These are phyloP conservation scores for Lichtheimia corymbifera DNA, from an alignment of 371 early-diverging fungal species.

Conservation along the genomic window DNA sequence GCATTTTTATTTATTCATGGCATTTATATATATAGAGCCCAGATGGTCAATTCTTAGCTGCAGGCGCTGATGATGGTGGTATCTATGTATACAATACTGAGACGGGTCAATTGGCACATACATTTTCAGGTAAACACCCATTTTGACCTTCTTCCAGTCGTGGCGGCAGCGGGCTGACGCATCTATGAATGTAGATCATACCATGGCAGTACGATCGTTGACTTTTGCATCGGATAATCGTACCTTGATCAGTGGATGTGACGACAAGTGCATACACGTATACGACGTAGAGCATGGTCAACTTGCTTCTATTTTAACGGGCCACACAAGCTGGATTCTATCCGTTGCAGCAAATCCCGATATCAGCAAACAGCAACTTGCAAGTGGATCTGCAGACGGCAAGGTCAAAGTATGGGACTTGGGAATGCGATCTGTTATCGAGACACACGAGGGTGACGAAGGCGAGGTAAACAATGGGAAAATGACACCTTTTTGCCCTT, in stretches of 20 bases:
- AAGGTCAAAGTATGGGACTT: slow-evolving; percentile 85
- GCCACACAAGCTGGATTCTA: slow-evolving; percentile 79
- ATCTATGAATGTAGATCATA: slow-evolving; percentile 55
- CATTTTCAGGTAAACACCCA: slow-evolving; percentile 55
- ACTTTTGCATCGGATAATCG: slow-evolving; percentile 75
- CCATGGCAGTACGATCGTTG: slow-evolving; percentile 72
- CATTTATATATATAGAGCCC: slow-evolving; percentile 57
- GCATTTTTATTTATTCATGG: neutral
- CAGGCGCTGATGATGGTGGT: slow-evolving; percentile 78
- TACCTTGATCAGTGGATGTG: slow-evolving; percentile 73
- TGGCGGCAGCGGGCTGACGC: neutral
- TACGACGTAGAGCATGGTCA: slow-evolving; percentile 84
- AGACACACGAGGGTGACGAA: slow-evolving; percentile 77
- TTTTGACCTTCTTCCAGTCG: too few species aligned
- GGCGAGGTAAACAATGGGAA: slow-evolving; percentile 59
- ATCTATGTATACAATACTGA: slow-evolving; percentile 74
- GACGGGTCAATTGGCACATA: slow-evolving; percentile 68
- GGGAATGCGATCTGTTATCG: slow-evolving; percentile 69
- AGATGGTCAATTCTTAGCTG: slow-evolving; percentile 75
- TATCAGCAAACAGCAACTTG: slow-evolving; percentile 73
- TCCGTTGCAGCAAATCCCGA: slow-evolving; percentile 66
- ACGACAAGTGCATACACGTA: slow-evolving; percentile 81
- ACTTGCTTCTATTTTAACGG: slow-evolving; percentile 70
- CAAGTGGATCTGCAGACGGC: slow-evolving; percentile 75
- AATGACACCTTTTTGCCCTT: neutral